Conservation (phyloP, 2,329 filamentous ascomycete genomes). For the Penicillium sp. region DNA sequence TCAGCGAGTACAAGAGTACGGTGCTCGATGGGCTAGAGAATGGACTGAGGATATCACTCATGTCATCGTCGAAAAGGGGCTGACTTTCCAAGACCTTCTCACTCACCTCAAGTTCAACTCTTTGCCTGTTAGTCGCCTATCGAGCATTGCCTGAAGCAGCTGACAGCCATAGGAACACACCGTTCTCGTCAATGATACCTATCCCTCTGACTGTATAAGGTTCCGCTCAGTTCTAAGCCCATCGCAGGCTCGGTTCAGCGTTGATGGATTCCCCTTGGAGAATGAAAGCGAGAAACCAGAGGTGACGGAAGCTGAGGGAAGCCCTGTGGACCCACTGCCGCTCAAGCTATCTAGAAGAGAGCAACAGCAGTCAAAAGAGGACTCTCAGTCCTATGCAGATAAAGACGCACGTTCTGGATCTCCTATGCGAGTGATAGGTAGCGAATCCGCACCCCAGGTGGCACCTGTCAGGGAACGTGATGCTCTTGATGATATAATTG, state of each 20-base stretch:
- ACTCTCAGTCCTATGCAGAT: slow-evolving; percentile 11
- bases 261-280: slow-evolving; percentile 18
- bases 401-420: slow-evolving; percentile 1
- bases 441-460: slow-evolving; percentile 2
- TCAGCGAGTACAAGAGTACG: slow-evolving; percentile 65
- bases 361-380: slow-evolving; percentile 11
- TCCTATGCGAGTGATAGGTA: slow-evolving; percentile 1
- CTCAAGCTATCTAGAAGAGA: slow-evolving; percentile 27
- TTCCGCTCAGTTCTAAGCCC: slow-evolving; percentile 55
- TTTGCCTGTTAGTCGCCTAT: slow-evolving; percentile 43
- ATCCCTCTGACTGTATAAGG: slow-evolving; percentile 62
- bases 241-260: slow-evolving; percentile 48
- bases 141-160: slow-evolving; percentile 2
- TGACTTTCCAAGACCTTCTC: slow-evolving; percentile 60
- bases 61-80: slow-evolving; percentile 66
- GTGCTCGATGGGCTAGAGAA: slow-evolving; percentile 62
- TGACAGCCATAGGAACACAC: slow-evolving; percentile 26
- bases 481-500: slow-evolving; percentile 59
- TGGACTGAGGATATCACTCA: slow-evolving; percentile 61
- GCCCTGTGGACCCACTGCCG: slow-evolving; percentile 17
- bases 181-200: slow-evolving; percentile 61
- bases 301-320: slow-evolving; percentile 4
- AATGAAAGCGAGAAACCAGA: slow-evolving; percentile 10
- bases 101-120: slow-evolving; percentile 47
- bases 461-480: slow-evolving; percentile 38